These are phyloP conservation scores for Hydnomerulius pinastri DNA, from an alignment of 768 basidiomycete species.

Conservation along the genomic window DNA sequence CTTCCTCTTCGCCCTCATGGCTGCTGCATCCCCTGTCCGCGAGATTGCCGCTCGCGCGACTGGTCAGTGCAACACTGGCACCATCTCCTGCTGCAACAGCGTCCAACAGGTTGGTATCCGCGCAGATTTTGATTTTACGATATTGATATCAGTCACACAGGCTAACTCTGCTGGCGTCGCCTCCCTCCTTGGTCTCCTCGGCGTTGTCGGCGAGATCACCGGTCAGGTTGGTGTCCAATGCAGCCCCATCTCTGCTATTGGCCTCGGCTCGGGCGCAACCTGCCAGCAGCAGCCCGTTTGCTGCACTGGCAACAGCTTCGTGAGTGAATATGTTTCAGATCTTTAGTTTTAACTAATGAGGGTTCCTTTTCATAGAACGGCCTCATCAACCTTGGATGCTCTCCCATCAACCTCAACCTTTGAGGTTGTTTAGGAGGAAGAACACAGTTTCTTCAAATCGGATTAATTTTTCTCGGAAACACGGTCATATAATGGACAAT, in stretches of 20 bases:
- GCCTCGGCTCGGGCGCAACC: not conserved
- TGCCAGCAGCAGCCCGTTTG: slow-evolving; percentile 7
- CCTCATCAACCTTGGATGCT: too few species aligned
- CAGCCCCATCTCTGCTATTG: slow-evolving; percentile 4
- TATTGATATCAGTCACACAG: not conserved
- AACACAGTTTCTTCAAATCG: too few species aligned
- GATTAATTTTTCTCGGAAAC: too few species aligned
- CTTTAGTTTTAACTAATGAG: not conserved
- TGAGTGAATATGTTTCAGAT: not conserved
- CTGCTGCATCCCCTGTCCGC: not conserved
- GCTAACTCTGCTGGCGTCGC: too few species aligned
- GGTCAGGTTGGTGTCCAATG: slow-evolving; percentile 1
- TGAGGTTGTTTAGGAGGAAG: not conserved
- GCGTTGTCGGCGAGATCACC: not conserved
- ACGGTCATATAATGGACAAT: too few species aligned
- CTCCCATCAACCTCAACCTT: too few species aligned
- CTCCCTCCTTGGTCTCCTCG: not conserved
- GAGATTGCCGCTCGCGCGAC: slow-evolving; percentile 1
- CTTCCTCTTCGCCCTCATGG: slow-evolving; percentile 2
- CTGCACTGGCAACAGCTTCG: slow-evolving; percentile 8
- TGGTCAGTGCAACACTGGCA: slow-evolving; percentile 31
- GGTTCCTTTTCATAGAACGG: too few species aligned
- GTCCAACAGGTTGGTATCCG: slow-evolving; percentile 19
- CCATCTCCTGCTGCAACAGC: slow-evolving; percentile 33
- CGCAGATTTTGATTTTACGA: not conserved